Percentiles rank a stretch among this genome's conserved stretches.
Evolutionary conservation across 345 rosid species (phyloP).

Genomic region (Arabis hirsuta): DNA sequence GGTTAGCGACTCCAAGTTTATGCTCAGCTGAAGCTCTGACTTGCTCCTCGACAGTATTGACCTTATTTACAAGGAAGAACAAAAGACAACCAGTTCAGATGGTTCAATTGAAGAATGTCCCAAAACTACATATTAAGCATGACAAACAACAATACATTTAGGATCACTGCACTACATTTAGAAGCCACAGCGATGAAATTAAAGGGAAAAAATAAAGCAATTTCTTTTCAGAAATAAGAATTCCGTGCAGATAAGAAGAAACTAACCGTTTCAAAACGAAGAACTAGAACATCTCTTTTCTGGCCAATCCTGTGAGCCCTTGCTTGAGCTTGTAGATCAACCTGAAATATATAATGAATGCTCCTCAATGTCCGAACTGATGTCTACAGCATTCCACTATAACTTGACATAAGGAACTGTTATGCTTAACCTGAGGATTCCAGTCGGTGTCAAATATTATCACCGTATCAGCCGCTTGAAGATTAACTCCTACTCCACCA

Average conservation of each 20-base stretch:
- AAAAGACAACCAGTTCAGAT: not conserved
- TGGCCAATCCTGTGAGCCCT: constrained; percentile 98
- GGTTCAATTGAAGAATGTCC: not conserved
- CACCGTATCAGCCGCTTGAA: constrained; percentile 96
- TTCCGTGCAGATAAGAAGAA: constrained; percentile 11
- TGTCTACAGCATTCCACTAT: constrained; percentile 2
- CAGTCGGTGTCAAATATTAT: constrained; percentile 95
- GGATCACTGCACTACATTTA: constrained; percentile 6
- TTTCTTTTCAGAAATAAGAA: not conserved
- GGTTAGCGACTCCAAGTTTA: constrained; percentile 96
- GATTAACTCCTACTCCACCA: constrained; percentile 97
- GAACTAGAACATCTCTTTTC: constrained; percentile 96
- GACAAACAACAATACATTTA: constrained; percentile 14
- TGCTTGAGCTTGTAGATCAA: constrained; percentile 97
- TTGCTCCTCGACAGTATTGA: constrained; percentile 95
- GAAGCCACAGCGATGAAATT: constrained; percentile 8
- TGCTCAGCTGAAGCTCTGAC: constrained; percentile 96
- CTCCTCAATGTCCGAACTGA: constrained; percentile 3
- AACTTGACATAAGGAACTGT: constrained; percentile 28
- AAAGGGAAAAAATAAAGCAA: not conserved
- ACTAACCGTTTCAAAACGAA: constrained; percentile 90
- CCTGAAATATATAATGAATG: constrained; percentile 50
- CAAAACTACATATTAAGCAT: not conserved
- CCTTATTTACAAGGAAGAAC: constrained; percentile 50
- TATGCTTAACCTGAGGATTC: constrained; percentile 82